Evolutionary conservation across 345 rosid genomes (phyloP), one percentile per base, ranked within the genome.

Genomic region (Salix exigua): DNA sequence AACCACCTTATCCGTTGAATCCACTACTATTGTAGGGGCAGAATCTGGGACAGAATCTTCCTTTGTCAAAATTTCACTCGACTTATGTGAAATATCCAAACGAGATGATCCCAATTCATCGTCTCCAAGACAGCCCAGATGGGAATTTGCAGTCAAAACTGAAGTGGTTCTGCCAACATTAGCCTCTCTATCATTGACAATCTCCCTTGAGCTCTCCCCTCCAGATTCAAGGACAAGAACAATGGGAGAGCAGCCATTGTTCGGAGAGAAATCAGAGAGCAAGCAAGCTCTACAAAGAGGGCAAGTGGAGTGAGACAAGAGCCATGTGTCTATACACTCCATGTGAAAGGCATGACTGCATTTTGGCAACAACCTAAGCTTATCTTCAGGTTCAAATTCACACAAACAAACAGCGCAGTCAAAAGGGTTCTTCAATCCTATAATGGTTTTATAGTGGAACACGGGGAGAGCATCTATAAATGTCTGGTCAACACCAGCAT

Each of bases 251-350:
- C 82, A 64, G 55, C 74, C 67, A 35, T 66, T 77, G 77, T 82
- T 87, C n/a, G 83, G 87, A 30, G 91, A 77, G 84, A 89, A 86
- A 78, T 91, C 99, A 23, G 91, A 86, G 75, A 94, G 84, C 83
- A 96, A 83, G 69, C 86, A 81, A 13, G 89, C 91, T 87, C 99
- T 86, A 71, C 98, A 96, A n/a, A 94, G 86, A 58, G 99, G 99
- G 86, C 99, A 96, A 75, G 97, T 96, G 19, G 99, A 96, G 86
- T 96, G 99, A 79, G 98, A 96, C 86, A 96, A 83, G 64, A 96
- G 92, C 99, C 99, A 96, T 23, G 98, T 94, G 60, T 96, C 99
- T 61, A 96, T 96, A 76, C 99, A 96, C 60, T 94, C 99, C 97
- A 88, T 85, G 82, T 96, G 99, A 82, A 96, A 96, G 58, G 99